Evolutionary conservation across 768 basidiomycete genomes (phyloP), one percentile per base, ranked within the genome.

Genomic region (Dictyophora rubrovolvata): DNA sequence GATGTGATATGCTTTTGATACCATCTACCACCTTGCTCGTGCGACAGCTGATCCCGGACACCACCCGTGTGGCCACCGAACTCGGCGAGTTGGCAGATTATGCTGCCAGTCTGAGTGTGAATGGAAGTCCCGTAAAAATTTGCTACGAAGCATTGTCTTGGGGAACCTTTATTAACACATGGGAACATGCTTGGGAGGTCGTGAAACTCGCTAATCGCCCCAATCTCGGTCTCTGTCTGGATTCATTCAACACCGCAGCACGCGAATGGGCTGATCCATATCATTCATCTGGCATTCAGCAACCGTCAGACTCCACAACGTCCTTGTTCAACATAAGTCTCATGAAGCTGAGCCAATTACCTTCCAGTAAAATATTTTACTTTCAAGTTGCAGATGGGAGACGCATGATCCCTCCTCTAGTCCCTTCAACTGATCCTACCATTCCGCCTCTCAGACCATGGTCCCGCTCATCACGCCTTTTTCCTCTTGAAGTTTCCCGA

Each of bases 261-360:
- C 68, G 69, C 60, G 72, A 75, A 67, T 75, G 72, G 64, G 74
- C 72, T 35, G 72, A 73, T 59, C 74, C 74, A 5, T 66, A 69
- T 34, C 56, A 61, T 17, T 56, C 60, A 1, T 61, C 65, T 11
- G 68, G 67, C 8, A 63, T 69, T 18, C 65, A 65, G 35, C 23
- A 51, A 36, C 62, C 65, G 1, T 48, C 57, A 36, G 54, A 61
- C 20, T 55, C 64, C 6, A 37, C 56, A 18, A 58, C 65, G 17
- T 42, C n/a, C 11, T 42, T 9, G 2, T 54, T 70, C 37, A 58
- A 65, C 4, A 55, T 62, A 47, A 70, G 70, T 61, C 65, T 74
- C 42, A 56, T 53, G 12, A 64, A 69, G 35, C 66, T 74, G 21
- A 57, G 54, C 5, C 65, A 66, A 20, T 65, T 74, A 12, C 73